Percentiles rank a stretch among this genome's conserved stretches.
Evolutionary conservation across 176 grass and related monocot genomes (phyloP).

Genomic region (Eragrostis curvula): DNA sequence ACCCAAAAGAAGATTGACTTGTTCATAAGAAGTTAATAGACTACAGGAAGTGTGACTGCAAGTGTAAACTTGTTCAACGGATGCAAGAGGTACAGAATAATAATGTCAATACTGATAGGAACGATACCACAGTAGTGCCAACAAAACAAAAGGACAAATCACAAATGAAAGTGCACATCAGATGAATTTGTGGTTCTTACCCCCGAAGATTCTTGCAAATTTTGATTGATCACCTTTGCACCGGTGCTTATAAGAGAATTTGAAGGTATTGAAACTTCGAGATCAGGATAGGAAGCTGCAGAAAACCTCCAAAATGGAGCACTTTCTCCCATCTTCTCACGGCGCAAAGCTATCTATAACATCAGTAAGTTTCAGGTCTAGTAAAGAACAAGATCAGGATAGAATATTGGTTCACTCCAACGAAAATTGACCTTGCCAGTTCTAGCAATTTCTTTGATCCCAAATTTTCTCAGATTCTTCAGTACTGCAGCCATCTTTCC

Average conservation of each 20-base stretch:
- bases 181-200: slow-evolving; percentile 29
- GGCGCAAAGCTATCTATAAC: background rate
- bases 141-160: background rate
- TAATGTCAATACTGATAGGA: background rate
- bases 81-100: background rate
- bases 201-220: background rate
- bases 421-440: slow-evolving; percentile 71
- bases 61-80: background rate
- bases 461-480: slow-evolving; percentile 64
- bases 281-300: background rate
- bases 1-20: background rate
- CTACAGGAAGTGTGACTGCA: background rate
- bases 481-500: slow-evolving; percentile 71
- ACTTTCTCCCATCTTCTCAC: background rate
- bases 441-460: slow-evolving; percentile 81
- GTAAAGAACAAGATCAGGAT: background rate
- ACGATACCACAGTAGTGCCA: background rate
- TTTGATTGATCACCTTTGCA: background rate
- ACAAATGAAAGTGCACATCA: background rate
- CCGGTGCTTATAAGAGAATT: background rate
- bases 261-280: slow-evolving; percentile 19
- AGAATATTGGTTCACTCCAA: slow-evolving; percentile 7
- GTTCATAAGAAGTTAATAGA: background rate
- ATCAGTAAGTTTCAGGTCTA: background rate
- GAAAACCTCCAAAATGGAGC: slow-evolving; percentile 1